phyloP scores from a whole-genome alignment of 192 early-diverging fungal genomes.

The Podila clonocystis region DNA sequence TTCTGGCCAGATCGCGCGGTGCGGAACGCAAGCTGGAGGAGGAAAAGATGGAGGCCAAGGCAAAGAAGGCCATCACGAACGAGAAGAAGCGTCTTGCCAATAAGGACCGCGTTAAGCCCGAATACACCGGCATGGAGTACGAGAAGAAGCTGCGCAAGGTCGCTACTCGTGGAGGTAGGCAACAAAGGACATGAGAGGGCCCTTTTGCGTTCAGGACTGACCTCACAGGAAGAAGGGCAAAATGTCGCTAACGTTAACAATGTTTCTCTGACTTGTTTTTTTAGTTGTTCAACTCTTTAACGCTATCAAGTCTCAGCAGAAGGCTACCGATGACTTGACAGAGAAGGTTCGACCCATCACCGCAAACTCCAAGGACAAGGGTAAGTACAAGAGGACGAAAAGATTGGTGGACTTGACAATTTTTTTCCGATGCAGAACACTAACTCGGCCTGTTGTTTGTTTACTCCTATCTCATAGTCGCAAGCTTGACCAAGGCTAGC shows the following conservation, averaged over 20 bases:
- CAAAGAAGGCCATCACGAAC: constrained; percentile 76
- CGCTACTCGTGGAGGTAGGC: constrained; percentile 87
- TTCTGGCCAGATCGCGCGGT: constrained; percentile 84
- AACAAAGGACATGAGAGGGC: neutral
- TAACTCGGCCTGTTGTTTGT: neutral
- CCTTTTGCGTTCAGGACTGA: neutral
- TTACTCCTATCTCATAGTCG: constrained; percentile 51
- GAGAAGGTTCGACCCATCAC: constrained; percentile 61
- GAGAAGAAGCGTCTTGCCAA: constrained; percentile 76
- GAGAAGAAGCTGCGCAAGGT: constrained; percentile 92
- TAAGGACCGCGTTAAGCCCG: constrained; percentile 78
- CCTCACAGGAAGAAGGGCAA: neutral
- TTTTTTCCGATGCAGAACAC: neutral
- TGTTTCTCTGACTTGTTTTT: constrained; percentile 14
- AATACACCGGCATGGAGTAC: constrained; percentile 82
- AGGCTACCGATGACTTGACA: constrained; percentile 73
- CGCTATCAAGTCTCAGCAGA: constrained; percentile 90
- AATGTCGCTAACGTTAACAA: neutral
- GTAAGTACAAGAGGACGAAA: no score
- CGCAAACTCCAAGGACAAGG: constrained; percentile 54
- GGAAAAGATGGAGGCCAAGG: constrained; percentile 83
- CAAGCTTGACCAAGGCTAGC: constrained; percentile 72
- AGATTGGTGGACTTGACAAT: neutral
- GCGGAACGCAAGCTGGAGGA: constrained; percentile 87
- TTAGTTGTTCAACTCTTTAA: constrained; percentile 95